A percentile compares a stretch with the other conserved stretches of the same genome.
phyloP scores from a whole-genome alignment of 371 early-diverging fungal genomes.

The Actinomortierella ambigua region DNA sequence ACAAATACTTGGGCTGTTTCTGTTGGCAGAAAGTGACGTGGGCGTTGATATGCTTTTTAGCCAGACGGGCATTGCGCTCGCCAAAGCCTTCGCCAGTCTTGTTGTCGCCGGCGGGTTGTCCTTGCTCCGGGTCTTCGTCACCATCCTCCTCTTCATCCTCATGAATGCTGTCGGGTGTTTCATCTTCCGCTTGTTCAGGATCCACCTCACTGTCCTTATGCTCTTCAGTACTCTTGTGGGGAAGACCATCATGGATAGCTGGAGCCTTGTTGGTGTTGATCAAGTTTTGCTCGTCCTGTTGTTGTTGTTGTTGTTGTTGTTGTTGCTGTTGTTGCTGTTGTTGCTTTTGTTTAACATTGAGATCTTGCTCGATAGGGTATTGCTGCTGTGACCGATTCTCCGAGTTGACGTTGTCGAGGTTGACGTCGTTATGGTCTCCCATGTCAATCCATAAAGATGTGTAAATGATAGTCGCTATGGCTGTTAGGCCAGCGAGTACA shows the following conservation, averaged over 20 bases:
- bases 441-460: conserved; percentile 12
- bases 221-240: background rate
- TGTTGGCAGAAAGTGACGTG: conserved; percentile 22
- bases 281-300: no score
- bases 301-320: conserved; percentile 1
- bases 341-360: no score
- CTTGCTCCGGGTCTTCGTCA: no score
- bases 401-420: no score
- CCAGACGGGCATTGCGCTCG: conserved; percentile 24
- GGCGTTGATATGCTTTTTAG: conserved; percentile 17
- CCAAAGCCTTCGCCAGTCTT: conserved; percentile 2
- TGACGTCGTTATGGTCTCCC: background rate
- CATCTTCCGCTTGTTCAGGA: background rate
- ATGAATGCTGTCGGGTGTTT: no score
- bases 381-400: no score
- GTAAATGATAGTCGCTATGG: conserved; percentile 21
- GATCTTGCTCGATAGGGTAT: no score
- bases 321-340: background rate
- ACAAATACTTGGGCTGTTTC: background rate
- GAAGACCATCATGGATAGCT: background rate
- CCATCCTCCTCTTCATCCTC: no score
- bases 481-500: conserved; percentile 18
- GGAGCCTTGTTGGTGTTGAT: no score
- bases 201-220: conserved; percentile 2
- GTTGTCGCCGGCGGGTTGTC: conserved; percentile 9